Evolutionary conservation across 805 yeast genomes (phyloP).

Genomic region (Dipodascus albidus): DNA sequence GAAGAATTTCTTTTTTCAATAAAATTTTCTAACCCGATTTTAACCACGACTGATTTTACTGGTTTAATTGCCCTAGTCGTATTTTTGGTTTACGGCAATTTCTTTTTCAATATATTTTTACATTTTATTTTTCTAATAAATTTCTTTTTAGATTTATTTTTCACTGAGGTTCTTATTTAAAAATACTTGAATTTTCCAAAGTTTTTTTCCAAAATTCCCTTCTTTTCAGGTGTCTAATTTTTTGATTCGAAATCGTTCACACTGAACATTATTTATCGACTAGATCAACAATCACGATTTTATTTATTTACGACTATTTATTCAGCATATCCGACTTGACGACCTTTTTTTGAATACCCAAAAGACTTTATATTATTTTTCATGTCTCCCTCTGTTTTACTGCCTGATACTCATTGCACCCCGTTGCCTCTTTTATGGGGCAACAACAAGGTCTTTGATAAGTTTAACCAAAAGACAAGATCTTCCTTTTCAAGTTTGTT

Average conservation of each 20-base stretch:
- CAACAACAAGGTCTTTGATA: background rate
- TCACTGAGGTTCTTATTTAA: background rate
- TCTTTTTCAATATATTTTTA: too few species aligned
- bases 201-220: background rate
- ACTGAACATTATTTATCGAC: too few species aligned
- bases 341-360: background rate
- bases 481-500: background rate
- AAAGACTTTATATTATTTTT: background rate
- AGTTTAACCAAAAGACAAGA: background rate
- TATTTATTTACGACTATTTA: constrained; percentile 1
- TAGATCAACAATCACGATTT: too few species aligned
- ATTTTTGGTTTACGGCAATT: too few species aligned
- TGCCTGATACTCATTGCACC: constrained; percentile 8
- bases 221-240: background rate
- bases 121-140: too few species aligned
- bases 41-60: too few species aligned
- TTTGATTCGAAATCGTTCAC: background rate
- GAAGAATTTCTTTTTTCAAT: background rate
- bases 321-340: background rate
- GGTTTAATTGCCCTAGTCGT: too few species aligned
- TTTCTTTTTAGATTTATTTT: background rate
- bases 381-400: background rate
- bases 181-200: background rate
- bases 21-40: too few species aligned
- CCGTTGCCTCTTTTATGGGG: constrained; percentile 10